Base-by-base conservation (phyloP, 768 basidiomycete genomes). In the Artomyces pyxidatus region DNA sequence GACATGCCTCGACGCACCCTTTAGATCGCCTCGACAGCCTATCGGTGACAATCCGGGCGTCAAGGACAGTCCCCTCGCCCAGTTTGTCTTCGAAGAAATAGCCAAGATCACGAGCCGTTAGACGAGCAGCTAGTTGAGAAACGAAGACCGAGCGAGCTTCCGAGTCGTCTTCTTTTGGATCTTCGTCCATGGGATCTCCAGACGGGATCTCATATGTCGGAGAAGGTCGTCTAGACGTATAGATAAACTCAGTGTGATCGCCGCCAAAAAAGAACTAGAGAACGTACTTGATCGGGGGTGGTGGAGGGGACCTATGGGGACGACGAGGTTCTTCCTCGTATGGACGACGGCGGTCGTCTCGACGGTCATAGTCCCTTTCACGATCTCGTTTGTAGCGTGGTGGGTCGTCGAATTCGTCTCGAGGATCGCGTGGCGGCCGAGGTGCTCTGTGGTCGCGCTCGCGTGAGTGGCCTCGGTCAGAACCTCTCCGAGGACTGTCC, bases 71-170 rank as follows among this genome's bases (percentile, higher is more conserved):
- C 30, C 85, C 85, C 70, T 92, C 88, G 19, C 94, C 95, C 39
- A 97, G 75, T 65, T 94, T 90, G 64, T 95, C 88, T 73, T 98
- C 95, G 63, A 99, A 98, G 74, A 99, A 99, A 70, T 93, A 89
- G 57, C 94, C 94, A 69, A 99, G 74, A 72, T 99, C 96, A 65
- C 92, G 83, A 59, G 94, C 92, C 51, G 94, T 97, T 65, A 98
- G 81, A 62, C 92, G 85, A 53, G 93, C 92, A 60, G 96, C 91
- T 64, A 99, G 83, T 71, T 98, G 96, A 60, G 94, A 95, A 64
- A 96, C 92, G 70, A 98, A 98, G 58, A 97, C 91, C 60, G 96
- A 97, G 67, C 96, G 87, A 62, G 90, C 86, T 81, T 98, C 96
- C 48, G 91, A 93, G 63, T 98, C 95, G 64, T 97, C 92, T 67